These are phyloP conservation scores for Amyloporia xantha DNA, from an alignment of 768 basidiomycete species.

Conservation along the genomic window DNA sequence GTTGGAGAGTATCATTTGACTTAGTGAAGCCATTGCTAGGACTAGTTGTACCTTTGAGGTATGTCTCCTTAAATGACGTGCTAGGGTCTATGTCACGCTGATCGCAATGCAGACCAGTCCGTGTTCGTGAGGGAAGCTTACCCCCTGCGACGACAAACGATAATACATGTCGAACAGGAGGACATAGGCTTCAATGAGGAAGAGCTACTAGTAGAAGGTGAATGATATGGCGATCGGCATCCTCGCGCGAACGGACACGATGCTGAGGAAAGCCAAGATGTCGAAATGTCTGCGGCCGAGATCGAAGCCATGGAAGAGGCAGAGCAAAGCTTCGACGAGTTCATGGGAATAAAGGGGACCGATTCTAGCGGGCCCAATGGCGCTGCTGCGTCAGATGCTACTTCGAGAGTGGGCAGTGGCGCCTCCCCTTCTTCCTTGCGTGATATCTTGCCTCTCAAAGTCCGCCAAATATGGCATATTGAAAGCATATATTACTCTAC, in stretches of 20 bases:
- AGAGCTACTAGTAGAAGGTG: slow-evolving; percentile 58
- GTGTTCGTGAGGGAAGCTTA: slow-evolving; percentile 93
- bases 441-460: too few relatives aligned
- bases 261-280: slow-evolving; percentile 46
- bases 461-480: too few relatives aligned
- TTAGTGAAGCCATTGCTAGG: slow-evolving; percentile 94
- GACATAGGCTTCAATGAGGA: slow-evolving; percentile 97
- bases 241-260: slow-evolving; percentile 25
- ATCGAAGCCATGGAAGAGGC: slow-evolving; percentile 46
- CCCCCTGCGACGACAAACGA: slow-evolving; percentile 88
- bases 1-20: slow-evolving; percentile 95
- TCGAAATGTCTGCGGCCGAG: slow-evolving; percentile 58
- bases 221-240: slow-evolving; percentile 35
- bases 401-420: slow-evolving; percentile 19
- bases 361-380: slow-evolving; percentile 25
- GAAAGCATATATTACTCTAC: too few relatives aligned
- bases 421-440: slow-evolving; percentile 21
- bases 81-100: too few relatives aligned
- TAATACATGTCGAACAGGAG: slow-evolving; percentile 99
- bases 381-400: slow-evolving; percentile 13
- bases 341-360: slow-evolving; percentile 26
- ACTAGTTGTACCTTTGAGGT: slow-evolving; percentile 96
- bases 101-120: slow-evolving; percentile 66
- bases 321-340: slow-evolving; percentile 38
- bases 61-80: too few relatives aligned